Evolutionary conservation across 2,329 filamentous ascomycete species (phyloP).

Genomic region (Aureobasidium sp.): DNA sequence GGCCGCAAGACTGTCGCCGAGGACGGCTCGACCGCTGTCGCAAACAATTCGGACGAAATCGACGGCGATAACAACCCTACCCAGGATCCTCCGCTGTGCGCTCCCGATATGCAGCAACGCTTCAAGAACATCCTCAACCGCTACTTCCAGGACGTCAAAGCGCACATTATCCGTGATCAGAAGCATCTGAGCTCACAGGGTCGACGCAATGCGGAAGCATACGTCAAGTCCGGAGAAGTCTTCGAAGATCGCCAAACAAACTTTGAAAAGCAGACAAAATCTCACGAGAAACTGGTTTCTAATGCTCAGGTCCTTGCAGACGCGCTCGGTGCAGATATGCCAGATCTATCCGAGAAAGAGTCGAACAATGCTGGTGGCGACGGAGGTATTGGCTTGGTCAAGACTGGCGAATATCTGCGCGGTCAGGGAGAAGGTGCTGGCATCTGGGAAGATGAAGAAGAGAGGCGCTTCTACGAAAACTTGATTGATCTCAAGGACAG

Average conservation of each 20-base stretch:
- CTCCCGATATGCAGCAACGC: slow-evolving; percentile 70
- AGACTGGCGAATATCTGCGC: slow-evolving; percentile 85
- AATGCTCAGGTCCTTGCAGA: slow-evolving; percentile 91
- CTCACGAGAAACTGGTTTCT: slow-evolving; percentile 79
- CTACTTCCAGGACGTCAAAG: slow-evolving; percentile 90
- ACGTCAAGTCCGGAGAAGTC: slow-evolving; percentile 96
- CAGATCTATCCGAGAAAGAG: slow-evolving; percentile 79
- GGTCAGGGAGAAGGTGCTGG: slow-evolving; percentile 85
- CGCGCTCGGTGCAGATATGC: slow-evolving; percentile 84
- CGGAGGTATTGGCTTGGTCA: slow-evolving; percentile 84
- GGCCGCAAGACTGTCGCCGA: slow-evolving; percentile 79
- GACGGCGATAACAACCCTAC: slow-evolving; percentile 43
- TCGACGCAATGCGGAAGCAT: slow-evolving; percentile 92
- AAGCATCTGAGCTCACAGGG: slow-evolving; percentile 80
- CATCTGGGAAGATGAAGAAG: slow-evolving; percentile 98
- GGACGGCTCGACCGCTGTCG: slow-evolving; percentile 58
- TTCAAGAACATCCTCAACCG: slow-evolving; percentile 79
- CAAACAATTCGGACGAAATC: slow-evolving; percentile 46
- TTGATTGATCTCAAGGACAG: slow-evolving; percentile 91
- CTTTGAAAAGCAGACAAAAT: slow-evolving; percentile 88
- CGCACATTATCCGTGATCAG: slow-evolving; percentile 83
- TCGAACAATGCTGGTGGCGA: slow-evolving; percentile 58
- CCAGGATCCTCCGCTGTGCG: slow-evolving; percentile 66
- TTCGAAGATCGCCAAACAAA: slow-evolving; percentile 96
- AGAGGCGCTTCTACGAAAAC: slow-evolving; percentile 96